Base-by-base conservation (phyloP, 2,329 filamentous ascomycete genomes). In the Xylariaceae sp. region DNA sequence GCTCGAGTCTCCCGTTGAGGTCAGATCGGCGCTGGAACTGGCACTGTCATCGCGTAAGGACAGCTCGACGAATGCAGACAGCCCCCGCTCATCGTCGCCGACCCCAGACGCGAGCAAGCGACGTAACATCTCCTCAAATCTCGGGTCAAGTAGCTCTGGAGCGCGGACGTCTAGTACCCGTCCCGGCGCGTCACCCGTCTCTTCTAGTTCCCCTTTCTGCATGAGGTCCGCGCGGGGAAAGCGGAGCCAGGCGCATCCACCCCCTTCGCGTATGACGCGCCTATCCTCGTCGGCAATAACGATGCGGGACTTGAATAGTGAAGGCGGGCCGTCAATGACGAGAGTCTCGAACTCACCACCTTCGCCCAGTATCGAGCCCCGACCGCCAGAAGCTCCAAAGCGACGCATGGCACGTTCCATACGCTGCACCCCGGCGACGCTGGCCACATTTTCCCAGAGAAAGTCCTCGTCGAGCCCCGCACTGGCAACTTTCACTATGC, bases 291-390 rank as follows among this genome's bases (percentile, higher is more conserved):
- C 80, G 0, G 75, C 76, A 37, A 97, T 77, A 48, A 79, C 76
- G 62, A 97, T 88, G 55, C 80, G 82, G 64, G 80, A 82, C 74
- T 83, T 88, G 81, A 94, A 97, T 61, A 97, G 72, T 53, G 77
- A 76, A 0, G 70, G 68, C 7, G 93, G 93, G 9, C 93, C 94
- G 73, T 92, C 85, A 42, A 97, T 70, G 50, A 94, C 91, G 55
- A 97, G 77, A 35, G 92, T 97, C 80, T 97, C 94, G 73, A 95
- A 97, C 77, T 97, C 94, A 2, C 94, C 94, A 4, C 94, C 94
- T 73, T 97, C 94, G 0, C 94, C 94, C 15, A 97, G 76, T 8
- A 92, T 84, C 7, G 89, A 88, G 0, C 89, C 91, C 63, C 80
- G 76, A 61, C 82, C 77, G 68, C 76, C 77, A 76, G 50, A 88